phyloP scores from a whole-genome alignment of 495 filamentous ascomycete genomes.

The Beverwykella pulmonaria region DNA sequence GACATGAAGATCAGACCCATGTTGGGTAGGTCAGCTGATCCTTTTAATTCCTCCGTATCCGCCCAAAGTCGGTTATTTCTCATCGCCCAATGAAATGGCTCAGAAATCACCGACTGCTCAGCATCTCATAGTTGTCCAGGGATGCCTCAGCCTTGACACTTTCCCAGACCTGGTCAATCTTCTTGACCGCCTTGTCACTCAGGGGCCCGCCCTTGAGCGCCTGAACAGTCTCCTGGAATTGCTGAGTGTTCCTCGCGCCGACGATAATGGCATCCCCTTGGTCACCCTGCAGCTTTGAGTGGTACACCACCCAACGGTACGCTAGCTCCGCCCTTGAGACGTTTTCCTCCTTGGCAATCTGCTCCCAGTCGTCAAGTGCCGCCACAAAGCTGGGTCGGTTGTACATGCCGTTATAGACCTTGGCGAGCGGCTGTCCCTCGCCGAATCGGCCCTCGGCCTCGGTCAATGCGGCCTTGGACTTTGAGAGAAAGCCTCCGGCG shows the following conservation, averaged over 20 bases:
- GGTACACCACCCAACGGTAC: constrained; percentile 7
- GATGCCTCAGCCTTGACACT: constrained; percentile 3
- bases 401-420: constrained; percentile 7
- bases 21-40: too few species aligned
- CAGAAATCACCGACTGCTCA: neutral
- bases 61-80: neutral
- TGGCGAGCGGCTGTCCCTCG: neutral
- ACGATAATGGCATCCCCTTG: constrained; percentile 6
- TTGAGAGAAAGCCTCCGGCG: constrained; percentile 31
- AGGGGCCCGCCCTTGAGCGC: constrained; percentile 2
- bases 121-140: neutral
- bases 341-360: constrained; percentile 2
- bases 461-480: constrained; percentile 43
- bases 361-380: constrained; percentile 8
- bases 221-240: neutral
- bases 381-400: constrained; percentile 6
- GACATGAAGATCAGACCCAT: too few species aligned
- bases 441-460: constrained; percentile 12
- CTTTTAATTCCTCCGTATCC: too few species aligned
- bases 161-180: neutral
- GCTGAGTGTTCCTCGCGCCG: neutral
- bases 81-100: neutral
- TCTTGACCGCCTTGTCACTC: neutral
- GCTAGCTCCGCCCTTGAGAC: constrained; percentile 12
- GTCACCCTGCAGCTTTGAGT: constrained; percentile 6